Evolutionary conservation across 306 rosid species (phyloP), one percentile per base, ranked within the genome.

Genomic region (Trichosanthes cucumerina): DNA sequence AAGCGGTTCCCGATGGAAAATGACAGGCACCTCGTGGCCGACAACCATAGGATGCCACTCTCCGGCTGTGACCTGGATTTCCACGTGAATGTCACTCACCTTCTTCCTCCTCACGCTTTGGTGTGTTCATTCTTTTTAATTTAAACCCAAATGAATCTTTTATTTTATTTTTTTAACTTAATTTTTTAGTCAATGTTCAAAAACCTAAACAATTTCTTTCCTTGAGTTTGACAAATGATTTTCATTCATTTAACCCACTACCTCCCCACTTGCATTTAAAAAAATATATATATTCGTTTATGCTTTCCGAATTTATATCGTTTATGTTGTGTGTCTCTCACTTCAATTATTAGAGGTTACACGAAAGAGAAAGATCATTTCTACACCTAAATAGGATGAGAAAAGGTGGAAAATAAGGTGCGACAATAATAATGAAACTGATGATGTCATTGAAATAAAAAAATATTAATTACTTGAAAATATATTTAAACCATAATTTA

Each of bases 1-100:
- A 54, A 74, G 39, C 59, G 11, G 81, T 81, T 78, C 90, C 82
- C 91, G 44, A 77, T 77, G 57, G 19, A 44, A 53, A 68, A 76
- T 6, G 59, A 77, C 79, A 79, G 46, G 21, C 77, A 80, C 82
- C 85, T 86, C 88, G 90, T 87, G 90, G 86, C 82, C 84, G 88
- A 84, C 91, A 84, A 82, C 86, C 28, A 78, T 89, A 62, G 65
- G 88, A 63, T 66, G 85, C 68, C 24, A 81, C 82, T 76, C 81
- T 58, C 13, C 3, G 23, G 60, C 46, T 31, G 58, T 53, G 65
- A 66, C 50, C 72, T 41, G 34, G 76, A 41, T 9, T 12, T 79
- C 72, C 86, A 85, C 91, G 88, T 88, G 91, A 79, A 58, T 39
- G 8, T n/a, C 68, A 70, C 79, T 68, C 56, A 16, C 58, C 60